phyloP scores from a whole-genome alignment of 1,284 basidiomycete genomes.

The Amylostereum areolatum region DNA sequence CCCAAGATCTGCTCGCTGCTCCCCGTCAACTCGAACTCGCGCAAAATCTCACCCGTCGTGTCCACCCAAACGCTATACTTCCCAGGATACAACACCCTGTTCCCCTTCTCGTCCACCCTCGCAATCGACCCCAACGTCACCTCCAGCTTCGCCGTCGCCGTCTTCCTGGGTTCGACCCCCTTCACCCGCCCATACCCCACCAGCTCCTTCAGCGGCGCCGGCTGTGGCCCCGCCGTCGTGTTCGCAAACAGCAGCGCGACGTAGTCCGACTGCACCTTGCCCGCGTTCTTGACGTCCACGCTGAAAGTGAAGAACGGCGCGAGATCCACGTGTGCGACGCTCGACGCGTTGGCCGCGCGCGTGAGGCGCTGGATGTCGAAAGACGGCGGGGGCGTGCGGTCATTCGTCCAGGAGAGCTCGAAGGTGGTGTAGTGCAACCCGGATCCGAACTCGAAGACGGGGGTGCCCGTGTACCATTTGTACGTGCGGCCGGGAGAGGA shows the following conservation, averaged over 20 bases:
- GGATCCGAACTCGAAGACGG: constrained; percentile 45
- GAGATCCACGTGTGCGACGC: constrained; percentile 32
- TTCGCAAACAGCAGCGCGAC: constrained; percentile 48
- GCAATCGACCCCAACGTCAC: constrained; percentile 47
- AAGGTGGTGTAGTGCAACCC: constrained; percentile 53
- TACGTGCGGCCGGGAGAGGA: constrained; percentile 51
- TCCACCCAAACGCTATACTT: constrained; percentile 41
- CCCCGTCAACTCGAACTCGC: constrained; percentile 38
- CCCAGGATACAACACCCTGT: constrained; percentile 41
- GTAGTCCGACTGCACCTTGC: constrained; percentile 45
- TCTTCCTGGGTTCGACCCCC: constrained; percentile 29
- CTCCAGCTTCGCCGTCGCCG: constrained; percentile 30
- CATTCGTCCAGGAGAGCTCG: constrained; percentile 27
- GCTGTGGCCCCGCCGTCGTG: constrained; percentile 41
- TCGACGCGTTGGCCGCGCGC: constrained; percentile 11
- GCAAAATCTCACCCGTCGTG: constrained; percentile 26
- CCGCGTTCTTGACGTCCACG: constrained; percentile 43
- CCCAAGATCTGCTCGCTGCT: constrained; percentile 30
- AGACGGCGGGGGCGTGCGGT: constrained; percentile 18
- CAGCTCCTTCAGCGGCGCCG: constrained; percentile 46
- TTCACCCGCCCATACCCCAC: constrained; percentile 44
- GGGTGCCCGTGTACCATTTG: constrained; percentile 47
- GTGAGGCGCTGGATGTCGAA: constrained; percentile 39
- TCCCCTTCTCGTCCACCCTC: constrained; percentile 41
- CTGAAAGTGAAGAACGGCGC: constrained; percentile 42